phyloP scores from a whole-genome alignment of 768 basidiomycete species.

The Zangia roseola region DNA sequence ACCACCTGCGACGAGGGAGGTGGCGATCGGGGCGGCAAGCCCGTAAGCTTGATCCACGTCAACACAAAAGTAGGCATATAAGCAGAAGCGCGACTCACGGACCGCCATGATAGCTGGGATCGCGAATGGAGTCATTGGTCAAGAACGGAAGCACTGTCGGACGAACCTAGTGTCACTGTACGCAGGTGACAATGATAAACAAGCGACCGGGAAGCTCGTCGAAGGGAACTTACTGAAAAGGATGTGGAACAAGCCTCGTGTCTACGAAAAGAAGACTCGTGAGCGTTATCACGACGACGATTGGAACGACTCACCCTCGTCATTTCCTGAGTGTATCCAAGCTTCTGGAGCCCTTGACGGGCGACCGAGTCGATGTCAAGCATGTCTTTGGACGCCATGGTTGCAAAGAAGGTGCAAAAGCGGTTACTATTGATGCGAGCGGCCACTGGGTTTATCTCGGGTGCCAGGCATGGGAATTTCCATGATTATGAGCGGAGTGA shows the following conservation, averaged over 20 bases:
- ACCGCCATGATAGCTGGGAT: constrained; percentile 57
- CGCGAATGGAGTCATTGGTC: not conserved
- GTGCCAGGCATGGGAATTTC: not conserved
- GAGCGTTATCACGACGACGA: not conserved
- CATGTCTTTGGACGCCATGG: constrained; percentile 12
- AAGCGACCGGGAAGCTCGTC: not conserved
- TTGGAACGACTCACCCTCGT: constrained; percentile 37
- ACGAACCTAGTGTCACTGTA: constrained; percentile 50
- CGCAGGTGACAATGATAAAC: not conserved
- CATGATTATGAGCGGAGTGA: too few relatives aligned
- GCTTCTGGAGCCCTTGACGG: constrained; percentile 41
- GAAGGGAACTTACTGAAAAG: constrained; percentile 46
- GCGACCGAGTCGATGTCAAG: constrained; percentile 27
- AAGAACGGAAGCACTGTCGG: not conserved
- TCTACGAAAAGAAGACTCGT: constrained; percentile 27
- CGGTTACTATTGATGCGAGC: too few relatives aligned
- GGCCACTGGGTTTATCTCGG: not conserved
- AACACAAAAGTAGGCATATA: not conserved
- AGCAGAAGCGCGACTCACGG: constrained; percentile 41
- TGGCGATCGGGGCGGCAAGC: constrained; percentile 55
- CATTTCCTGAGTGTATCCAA: constrained; percentile 59
- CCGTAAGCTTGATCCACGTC: constrained; percentile 45
- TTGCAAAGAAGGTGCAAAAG: not conserved
- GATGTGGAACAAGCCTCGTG: constrained; percentile 50
- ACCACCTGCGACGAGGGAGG: constrained; percentile 53